Base-by-base conservation (phyloP, 805 yeast species). In the Candida orba region DNA sequence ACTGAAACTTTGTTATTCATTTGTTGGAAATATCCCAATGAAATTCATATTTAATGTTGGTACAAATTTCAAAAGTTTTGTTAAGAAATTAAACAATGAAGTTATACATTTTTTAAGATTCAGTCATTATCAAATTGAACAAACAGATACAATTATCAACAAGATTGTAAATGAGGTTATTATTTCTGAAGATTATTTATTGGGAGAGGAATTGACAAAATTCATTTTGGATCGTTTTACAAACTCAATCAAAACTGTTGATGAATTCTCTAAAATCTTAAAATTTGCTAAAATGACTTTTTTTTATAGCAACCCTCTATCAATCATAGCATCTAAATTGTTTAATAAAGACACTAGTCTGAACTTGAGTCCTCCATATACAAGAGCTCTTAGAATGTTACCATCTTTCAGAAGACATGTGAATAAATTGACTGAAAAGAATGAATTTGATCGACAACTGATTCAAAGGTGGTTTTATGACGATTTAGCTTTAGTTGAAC, bases 331-430 rank as follows among this genome's bases (percentile, higher is more conserved):
- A 9, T 48, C 48, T 4, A 34, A 39, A 31, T n/a, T 47, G 15
- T 25, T 47, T 12, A 37, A 40, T 9, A 42, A 41, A 12, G 41
- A 43, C 14, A 27, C 31, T 3, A 30, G 29, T 6, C 3, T 40
- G 6, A 15, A 33, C 1, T 25, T 57, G 12, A 36, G 40, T 14
- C 27, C 46, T 3, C 41, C 29, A 14, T 53, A 65, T 37, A 38
- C 44, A 13, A 36, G 40, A 4, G 60, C 66, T 2, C 41, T 67
- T 2, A 54, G 69, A 34, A 52, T 57, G 52, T 49, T 68, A 29
- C 67, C 68, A 0, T 67, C 74, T 0, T 68, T 68, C 45, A 52
- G 45, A 36, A 37, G 43, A 18, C 50, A 52, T 39, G 46, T 65
- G 6, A 57, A 54, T 29, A 32, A 23, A 2, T 18, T 49, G 5